phyloP scores from a whole-genome alignment of 2,329 filamentous ascomycete genomes.

The Aureobasidium melanogenum region DNA sequence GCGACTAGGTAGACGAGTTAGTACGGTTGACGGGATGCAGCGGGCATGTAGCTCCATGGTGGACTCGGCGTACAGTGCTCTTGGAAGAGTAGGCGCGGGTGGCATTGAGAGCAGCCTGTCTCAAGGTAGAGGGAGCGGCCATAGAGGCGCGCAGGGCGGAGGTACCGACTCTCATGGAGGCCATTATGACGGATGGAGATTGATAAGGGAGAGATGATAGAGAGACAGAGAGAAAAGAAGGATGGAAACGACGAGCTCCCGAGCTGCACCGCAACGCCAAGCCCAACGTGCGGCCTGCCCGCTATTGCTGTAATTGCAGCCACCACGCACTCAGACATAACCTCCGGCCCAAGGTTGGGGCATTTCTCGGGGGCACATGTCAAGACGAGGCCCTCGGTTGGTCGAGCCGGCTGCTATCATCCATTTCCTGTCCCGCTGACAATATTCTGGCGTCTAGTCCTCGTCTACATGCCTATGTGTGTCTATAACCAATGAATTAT shows the following conservation, averaged over 20 bases:
- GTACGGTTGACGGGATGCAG: slow-evolving; percentile 6
- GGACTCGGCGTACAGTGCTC: slow-evolving; percentile 57
- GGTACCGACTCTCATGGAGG: slow-evolving; percentile 71
- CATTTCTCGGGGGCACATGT: slow-evolving; percentile 1
- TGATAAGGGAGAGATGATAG: slow-evolving; percentile 22
- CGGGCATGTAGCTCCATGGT: neutral
- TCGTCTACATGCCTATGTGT: neutral
- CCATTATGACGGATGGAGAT: slow-evolving; percentile 54
- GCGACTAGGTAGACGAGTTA: slow-evolving; percentile 52
- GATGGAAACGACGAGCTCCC: slow-evolving; percentile 10
- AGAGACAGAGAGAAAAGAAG: slow-evolving; percentile 15
- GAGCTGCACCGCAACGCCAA: slow-evolving; percentile 1
- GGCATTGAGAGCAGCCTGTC: slow-evolving; percentile 43
- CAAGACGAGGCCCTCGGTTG: neutral
- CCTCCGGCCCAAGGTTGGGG: neutral
- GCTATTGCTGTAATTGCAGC: neutral
- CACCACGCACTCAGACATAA: neutral
- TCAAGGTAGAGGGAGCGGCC: slow-evolving; percentile 40
- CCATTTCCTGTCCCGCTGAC: neutral
- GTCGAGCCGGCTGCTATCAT: neutral
- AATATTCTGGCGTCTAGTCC: neutral
- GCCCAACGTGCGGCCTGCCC: neutral
- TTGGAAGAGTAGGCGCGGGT: slow-evolving; percentile 90
- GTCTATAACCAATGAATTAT: neutral
- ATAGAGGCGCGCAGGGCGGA: slow-evolving; percentile 73